Conservation (phyloP, 176 grass and related monocot genomes). For the Typha latifolia region DNA sequence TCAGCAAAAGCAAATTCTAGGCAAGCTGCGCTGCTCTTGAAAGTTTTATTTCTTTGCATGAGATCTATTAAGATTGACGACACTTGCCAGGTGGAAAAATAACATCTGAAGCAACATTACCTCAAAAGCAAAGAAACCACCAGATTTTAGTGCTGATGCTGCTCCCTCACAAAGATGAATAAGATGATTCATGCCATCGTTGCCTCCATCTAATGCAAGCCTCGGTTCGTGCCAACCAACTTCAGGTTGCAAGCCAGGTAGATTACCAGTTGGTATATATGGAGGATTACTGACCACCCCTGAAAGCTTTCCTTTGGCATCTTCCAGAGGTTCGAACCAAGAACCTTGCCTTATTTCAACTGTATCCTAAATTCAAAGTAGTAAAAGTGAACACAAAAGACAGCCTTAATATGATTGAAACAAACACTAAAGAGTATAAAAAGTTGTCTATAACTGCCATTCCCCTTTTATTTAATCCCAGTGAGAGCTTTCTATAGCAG, state of each 20-base stretch:
- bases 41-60: too few relatives aligned
- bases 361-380: constrained; percentile 46
- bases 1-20: too few relatives aligned
- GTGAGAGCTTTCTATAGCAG: not conserved
- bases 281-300: constrained; percentile 91
- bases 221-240: constrained; percentile 83
- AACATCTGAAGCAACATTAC: constrained; percentile 19
- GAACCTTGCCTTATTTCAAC: constrained; percentile 72
- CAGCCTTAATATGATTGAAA: not conserved
- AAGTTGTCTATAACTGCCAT: not conserved
- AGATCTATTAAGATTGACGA: not conserved
- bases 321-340: constrained; percentile 75
- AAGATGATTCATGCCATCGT: constrained; percentile 65
- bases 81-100: not conserved
- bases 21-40: too few relatives aligned
- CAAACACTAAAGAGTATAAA: not conserved
- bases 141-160: constrained; percentile 40
- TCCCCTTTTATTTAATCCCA: not conserved
- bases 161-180: constrained; percentile 79
- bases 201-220: constrained; percentile 73
- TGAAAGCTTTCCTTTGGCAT: constrained; percentile 61
- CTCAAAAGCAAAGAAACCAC: constrained; percentile 98
- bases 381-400: constrained; percentile 1
- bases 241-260: constrained; percentile 85
- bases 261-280: constrained; percentile 64